Percentiles rank a stretch among this genome's conserved stretches.
Conservation (phyloP, 2,329 filamentous ascomycete genomes). For the Bipolaris bicolor region DNA sequence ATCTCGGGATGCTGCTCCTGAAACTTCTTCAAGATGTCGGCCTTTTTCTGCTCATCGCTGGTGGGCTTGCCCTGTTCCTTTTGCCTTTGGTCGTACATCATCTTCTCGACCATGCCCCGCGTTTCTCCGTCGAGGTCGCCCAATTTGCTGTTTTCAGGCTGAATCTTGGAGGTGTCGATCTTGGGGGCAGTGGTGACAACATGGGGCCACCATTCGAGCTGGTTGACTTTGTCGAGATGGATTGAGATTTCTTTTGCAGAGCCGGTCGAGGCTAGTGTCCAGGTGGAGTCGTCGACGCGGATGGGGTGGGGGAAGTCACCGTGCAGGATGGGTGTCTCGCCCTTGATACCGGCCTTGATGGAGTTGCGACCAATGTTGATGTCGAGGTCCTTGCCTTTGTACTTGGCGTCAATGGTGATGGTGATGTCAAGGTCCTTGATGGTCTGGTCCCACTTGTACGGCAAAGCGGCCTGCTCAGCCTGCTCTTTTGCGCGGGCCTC, state of each 20-base stretch:
- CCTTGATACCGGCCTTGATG: slow-evolving; percentile 83
- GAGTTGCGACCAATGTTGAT: slow-evolving; percentile 81
- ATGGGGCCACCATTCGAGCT: slow-evolving; percentile 98
- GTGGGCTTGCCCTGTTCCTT: slow-evolving; percentile 90
- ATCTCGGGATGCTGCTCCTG: slow-evolving; percentile 78
- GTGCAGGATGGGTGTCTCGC: slow-evolving; percentile 74
- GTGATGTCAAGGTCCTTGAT: slow-evolving; percentile 86
- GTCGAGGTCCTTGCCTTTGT: slow-evolving; percentile 83
- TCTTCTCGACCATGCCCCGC: slow-evolving; percentile 98
- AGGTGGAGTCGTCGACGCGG: slow-evolving; percentile 85
- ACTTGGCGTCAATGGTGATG: slow-evolving; percentile 77
- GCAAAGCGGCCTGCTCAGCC: slow-evolving; percentile 86
- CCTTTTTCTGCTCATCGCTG: slow-evolving; percentile 94
- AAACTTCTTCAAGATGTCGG: slow-evolving; percentile 88
- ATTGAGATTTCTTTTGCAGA: slow-evolving; percentile 77
- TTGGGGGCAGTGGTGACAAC: slow-evolving; percentile 84
- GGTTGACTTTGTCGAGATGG: slow-evolving; percentile 93
- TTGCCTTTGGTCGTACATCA: slow-evolving; percentile 99
- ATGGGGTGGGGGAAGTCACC: slow-evolving; percentile 84
- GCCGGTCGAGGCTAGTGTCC: slow-evolving; percentile 79
- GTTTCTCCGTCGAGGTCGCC: slow-evolving; percentile 95
- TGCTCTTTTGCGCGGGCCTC: slow-evolving; percentile 73
- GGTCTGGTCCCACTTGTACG: slow-evolving; percentile 97
- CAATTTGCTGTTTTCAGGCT: slow-evolving; percentile 89
- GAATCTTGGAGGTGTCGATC: slow-evolving; percentile 95